Evolutionary conservation across 2,329 filamentous ascomycete genomes (phyloP), one percentile per base, ranked within the genome.

Genomic region (Acephala macrosclerotiorum): DNA sequence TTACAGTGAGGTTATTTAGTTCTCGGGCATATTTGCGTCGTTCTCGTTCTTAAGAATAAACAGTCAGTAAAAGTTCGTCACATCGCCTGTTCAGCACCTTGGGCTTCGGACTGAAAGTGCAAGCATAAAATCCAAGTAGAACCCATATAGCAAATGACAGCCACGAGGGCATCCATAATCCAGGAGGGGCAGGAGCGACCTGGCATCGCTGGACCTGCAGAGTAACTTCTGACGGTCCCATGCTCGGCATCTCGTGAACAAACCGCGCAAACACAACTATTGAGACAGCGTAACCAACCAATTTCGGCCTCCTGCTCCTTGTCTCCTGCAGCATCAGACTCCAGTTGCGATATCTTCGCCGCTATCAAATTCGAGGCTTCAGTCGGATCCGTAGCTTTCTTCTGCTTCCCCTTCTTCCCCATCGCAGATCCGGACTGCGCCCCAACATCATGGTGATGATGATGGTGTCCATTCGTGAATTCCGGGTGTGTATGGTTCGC

Each of bases 271-370:
- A 53, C 22, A 29, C 25, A 18, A 53, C 12, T 16, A 18, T 29
- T 29, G 49, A 53, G 49, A 53, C 26, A 25, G 49, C 45, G 53
- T 59, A 38, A 86, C 89, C 77, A 83, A 97, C 94, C 93, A 77
- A 99, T 97, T 83, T 98, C 96, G 67, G 91, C 88, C 80, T 97
- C 94, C 80, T 97, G 93, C 79, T 96, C 95, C 79, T 96, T 97
- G 78, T 97, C 94, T 66, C 93, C 93, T 12, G 94, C 94, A 58
- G 91, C 92, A 83, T 97, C 94, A 69, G 93, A 91, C 79, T 99
- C 96, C 66, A 99, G 83, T 81, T 98, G 96, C 25, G 94, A 95
- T 77, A 99, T 97, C 76, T 96, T 93, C 68, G 94, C 93, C 69
- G 94, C 91, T 60, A 99, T 87, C 70, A 97, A 86, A 80, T 97